Percentiles rank a stretch among this genome's conserved stretches.
phyloP scores from a whole-genome alignment of 2,329 filamentous ascomycete genomes.

The Chaetomium olivaceum region DNA sequence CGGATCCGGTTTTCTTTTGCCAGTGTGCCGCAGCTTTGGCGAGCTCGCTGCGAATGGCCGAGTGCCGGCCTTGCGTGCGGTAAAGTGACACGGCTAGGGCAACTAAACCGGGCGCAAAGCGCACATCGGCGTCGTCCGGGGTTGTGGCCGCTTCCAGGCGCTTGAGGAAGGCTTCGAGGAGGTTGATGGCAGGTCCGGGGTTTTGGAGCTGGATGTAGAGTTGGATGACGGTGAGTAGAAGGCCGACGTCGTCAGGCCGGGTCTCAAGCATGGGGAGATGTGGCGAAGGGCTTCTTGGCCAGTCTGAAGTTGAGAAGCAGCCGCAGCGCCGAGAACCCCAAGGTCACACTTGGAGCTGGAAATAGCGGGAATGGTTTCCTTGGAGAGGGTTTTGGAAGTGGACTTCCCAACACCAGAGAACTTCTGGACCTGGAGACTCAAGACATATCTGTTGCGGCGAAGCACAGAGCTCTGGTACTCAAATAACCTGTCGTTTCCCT shows the following conservation, averaged over 20 bases:
- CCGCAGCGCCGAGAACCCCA: conserved; percentile 67
- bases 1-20: conserved; percentile 54
- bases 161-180: conserved; percentile 74
- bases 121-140: conserved; percentile 63
- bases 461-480: conserved; percentile 66
- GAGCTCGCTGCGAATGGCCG: conserved; percentile 71
- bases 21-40: conserved; percentile 80
- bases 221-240: conserved; percentile 78
- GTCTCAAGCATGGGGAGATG: conserved; percentile 70
- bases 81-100: conserved; percentile 80
- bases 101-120: conserved; percentile 82
- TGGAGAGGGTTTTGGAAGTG: conserved; percentile 46
- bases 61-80: conserved; percentile 70
- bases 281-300: conserved; percentile 69
- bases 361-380: conserved; percentile 33
- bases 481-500: conserved; percentile 65
- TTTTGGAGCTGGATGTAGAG: conserved; percentile 75
- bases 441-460: conserved; percentile 61
- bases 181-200: conserved; percentile 68
- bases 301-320: conserved; percentile 62
- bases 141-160: conserved; percentile 64
- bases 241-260: conserved; percentile 75
- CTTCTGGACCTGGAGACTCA: conserved; percentile 69
- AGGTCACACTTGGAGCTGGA: conserved; percentile 36
- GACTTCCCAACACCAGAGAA: conserved; percentile 59